Conservation (phyloP, 1,139 yeast species). For the Candida sanyaensis region DNA sequence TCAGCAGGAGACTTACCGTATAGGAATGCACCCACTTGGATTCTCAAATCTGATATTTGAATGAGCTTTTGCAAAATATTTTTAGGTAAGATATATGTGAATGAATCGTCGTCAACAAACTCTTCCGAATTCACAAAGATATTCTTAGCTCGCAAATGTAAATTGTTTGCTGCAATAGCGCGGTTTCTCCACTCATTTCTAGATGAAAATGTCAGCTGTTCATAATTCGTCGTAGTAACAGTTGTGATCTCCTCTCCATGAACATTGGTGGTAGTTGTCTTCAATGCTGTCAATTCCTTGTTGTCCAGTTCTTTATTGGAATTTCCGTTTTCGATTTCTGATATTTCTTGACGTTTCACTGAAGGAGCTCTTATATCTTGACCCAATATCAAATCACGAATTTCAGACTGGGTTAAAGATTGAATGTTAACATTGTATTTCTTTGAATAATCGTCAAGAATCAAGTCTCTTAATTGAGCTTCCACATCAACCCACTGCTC, state of each 20-base stretch:
- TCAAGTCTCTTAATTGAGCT: conserved; percentile 82
- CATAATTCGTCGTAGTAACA: conserved; percentile 88
- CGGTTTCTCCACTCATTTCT: conserved; percentile 90
- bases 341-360: conserved; percentile 71
- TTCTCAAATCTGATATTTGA: conserved; percentile 76
- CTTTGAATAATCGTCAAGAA: conserved; percentile 80
- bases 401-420: conserved; percentile 89
- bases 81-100: conserved; percentile 78
- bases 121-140: conserved; percentile 64
- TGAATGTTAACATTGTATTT: conserved; percentile 84
- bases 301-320: conserved; percentile 31
- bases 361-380: conserved; percentile 94
- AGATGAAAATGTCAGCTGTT: conserved; percentile 79
- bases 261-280: conserved; percentile 82
- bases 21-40: conserved; percentile 80
- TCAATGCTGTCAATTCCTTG: conserved; percentile 69
- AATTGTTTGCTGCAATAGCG: conserved; percentile 75
- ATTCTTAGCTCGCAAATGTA: conserved; percentile 75
- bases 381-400: conserved; percentile 90
- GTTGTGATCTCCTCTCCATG: conserved; percentile 97
- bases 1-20: conserved; percentile 79
- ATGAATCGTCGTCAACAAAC: conserved; percentile 51
- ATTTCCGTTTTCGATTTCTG: conserved; percentile 61
- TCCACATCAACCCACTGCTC: conserved; percentile 95
- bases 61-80: conserved; percentile 77